Percentiles rank a stretch among this genome's conserved stretches.
Evolutionary conservation across 1,284 basidiomycete genomes (phyloP).

Genomic region (Paramarasmius palmivorus): DNA sequence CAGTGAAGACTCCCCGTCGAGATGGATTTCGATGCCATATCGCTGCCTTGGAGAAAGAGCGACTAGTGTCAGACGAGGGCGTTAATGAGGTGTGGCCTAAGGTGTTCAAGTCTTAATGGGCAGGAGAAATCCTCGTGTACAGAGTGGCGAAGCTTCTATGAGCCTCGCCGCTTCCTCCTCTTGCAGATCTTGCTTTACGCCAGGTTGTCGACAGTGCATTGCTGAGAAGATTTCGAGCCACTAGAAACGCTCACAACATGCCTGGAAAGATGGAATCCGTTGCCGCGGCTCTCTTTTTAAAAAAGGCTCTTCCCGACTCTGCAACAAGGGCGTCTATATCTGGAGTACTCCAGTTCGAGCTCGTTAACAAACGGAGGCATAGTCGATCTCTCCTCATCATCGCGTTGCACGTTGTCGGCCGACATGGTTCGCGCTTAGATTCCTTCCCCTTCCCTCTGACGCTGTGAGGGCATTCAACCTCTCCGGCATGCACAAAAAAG

Average conservation of each 20-base stretch:
- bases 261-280: conserved; percentile 24
- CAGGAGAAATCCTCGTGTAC: no score
- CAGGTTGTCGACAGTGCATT: conserved; percentile 26
- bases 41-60: conserved; percentile 15
- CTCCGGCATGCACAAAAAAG: conserved; percentile 23
- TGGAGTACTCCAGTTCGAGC: conserved; percentile 16
- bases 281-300: conserved; percentile 16
- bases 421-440: conserved; percentile 20
- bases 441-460: background rate
- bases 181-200: conserved; percentile 26
- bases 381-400: no score
- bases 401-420: conserved; percentile 19
- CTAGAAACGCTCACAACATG: conserved; percentile 27
- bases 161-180: conserved; percentile 18
- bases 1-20: conserved; percentile 8
- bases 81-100: conserved; percentile 30
- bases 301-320: conserved; percentile 24
- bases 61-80: conserved; percentile 20
- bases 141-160: background rate
- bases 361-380: conserved; percentile 7
- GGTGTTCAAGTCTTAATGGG: no score
- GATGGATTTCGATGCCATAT: conserved; percentile 15
- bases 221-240: conserved; percentile 20
- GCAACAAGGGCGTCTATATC: conserved; percentile 24
- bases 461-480: conserved; percentile 25